Percentiles rank a stretch among this genome's conserved stretches.
Conservation (phyloP, 495 filamentous ascomycete genomes). For the Neurospora sublineolata region DNA sequence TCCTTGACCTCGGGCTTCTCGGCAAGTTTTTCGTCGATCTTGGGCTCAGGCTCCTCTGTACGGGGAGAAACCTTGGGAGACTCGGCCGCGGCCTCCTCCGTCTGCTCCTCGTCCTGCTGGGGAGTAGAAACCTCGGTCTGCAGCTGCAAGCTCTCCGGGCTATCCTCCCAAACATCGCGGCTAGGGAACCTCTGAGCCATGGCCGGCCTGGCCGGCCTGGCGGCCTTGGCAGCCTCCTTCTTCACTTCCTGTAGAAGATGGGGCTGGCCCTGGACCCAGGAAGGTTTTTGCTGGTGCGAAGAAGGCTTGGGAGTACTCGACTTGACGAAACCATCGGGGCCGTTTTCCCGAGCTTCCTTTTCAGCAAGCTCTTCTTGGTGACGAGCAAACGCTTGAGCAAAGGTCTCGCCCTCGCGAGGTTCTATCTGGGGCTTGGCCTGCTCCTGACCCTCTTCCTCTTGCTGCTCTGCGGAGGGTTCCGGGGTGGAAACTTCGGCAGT, state of each 20-base stretch:
- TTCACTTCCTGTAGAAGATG: slow-evolving; percentile 33
- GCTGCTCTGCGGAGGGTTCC: slow-evolving; percentile 50
- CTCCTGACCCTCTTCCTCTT: slow-evolving; percentile 24
- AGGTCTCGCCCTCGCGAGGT: slow-evolving; percentile 32
- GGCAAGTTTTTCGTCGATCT: slow-evolving; percentile 21
- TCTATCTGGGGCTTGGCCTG: slow-evolving; percentile 23
- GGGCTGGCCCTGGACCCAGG: slow-evolving; percentile 31
- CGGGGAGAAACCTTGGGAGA: not conserved
- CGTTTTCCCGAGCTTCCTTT: slow-evolving; percentile 27
- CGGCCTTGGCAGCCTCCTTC: slow-evolving; percentile 18
- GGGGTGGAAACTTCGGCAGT: slow-evolving; percentile 78
- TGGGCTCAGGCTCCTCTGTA: slow-evolving; percentile 10
- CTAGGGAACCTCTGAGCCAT: slow-evolving; percentile 77
- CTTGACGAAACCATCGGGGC: slow-evolving; percentile 31
- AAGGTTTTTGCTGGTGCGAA: slow-evolving; percentile 37
- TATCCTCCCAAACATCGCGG: slow-evolving; percentile 94
- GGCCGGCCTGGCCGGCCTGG: slow-evolving; percentile 19
- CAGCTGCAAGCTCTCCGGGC: slow-evolving; percentile 68
- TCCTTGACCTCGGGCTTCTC: slow-evolving; percentile 12
- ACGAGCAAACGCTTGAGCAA: slow-evolving; percentile 41
- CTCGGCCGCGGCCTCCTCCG: not conserved
- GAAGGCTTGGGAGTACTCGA: slow-evolving; percentile 10
- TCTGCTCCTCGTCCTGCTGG: slow-evolving; percentile 37
- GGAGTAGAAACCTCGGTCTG: slow-evolving; percentile 63
- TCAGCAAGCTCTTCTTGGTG: slow-evolving; percentile 45